phyloP scores from a whole-genome alignment of 441 rosid species.

The Populus hybrid region DNA sequence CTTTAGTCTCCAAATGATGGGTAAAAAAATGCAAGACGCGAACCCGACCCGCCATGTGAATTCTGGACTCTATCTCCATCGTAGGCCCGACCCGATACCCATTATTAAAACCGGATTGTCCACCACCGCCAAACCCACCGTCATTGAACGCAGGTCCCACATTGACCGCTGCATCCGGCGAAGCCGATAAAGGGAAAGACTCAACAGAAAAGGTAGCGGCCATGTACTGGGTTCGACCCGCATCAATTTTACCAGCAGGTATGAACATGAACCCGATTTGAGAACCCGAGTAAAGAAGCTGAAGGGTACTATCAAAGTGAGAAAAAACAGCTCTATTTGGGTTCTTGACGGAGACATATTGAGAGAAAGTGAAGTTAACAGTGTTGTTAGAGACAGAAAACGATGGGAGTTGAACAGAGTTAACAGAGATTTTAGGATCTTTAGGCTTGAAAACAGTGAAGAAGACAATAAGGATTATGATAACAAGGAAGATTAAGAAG shows the following conservation, averaged over 20 bases:
- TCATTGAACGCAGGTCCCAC: conserved; percentile 25
- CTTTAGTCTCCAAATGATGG: conserved; percentile 61
- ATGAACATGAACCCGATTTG: conserved; percentile 94
- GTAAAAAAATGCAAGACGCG: conserved; percentile 74
- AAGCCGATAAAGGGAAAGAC: conserved; percentile 54
- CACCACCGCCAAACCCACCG: conserved; percentile 20
- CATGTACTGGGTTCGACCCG: conserved; percentile 81
- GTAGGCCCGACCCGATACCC: conserved; percentile 67
- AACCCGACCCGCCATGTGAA: conserved; percentile 83
- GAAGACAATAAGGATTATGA: conserved; percentile 62
- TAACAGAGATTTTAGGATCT: conserved; percentile 84
- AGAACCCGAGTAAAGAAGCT: conserved; percentile 78
- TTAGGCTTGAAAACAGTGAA: conserved; percentile 86
- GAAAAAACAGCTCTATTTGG: conserved; percentile 77
- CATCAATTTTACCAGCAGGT: conserved; percentile 82
- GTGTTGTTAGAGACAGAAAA: conserved; percentile 80
- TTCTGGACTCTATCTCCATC: conserved; percentile 79
- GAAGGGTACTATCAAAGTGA: conserved; percentile 85
- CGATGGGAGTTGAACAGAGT: conserved; percentile 86
- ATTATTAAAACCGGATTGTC: conserved; percentile 26
- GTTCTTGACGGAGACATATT: conserved; percentile 75
- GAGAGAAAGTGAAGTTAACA: conserved; percentile 84
- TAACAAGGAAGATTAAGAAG: conserved; percentile 65
- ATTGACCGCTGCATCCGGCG: conserved; percentile 31
- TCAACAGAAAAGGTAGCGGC: conserved; percentile 79